Evolutionary conservation across 768 basidiomycete species (phyloP).

Genomic region (Tulasnella sp.): DNA sequence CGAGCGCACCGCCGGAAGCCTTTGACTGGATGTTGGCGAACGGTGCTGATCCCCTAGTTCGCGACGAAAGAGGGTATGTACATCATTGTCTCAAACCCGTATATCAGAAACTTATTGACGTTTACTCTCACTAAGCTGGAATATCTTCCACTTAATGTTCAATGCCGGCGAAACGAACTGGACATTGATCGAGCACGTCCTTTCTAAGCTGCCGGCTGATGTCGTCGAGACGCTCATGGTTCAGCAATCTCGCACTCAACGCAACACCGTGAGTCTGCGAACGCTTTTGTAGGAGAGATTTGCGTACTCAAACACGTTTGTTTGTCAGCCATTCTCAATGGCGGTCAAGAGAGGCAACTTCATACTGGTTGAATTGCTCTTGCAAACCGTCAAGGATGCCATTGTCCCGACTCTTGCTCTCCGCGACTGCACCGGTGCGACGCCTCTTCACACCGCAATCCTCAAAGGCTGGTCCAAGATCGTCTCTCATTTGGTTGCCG

Average conservation of each 20-base stretch:
- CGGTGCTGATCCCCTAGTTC: constrained; percentile 34
- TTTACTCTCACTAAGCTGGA: constrained; percentile 32
- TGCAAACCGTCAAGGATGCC: constrained; percentile 17
- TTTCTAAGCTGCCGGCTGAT: constrained; percentile 42
- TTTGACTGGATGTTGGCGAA: constrained; percentile 42
- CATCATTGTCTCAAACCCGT: not conserved
- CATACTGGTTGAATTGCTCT: constrained; percentile 23
- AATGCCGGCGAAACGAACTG: constrained; percentile 19
- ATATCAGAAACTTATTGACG: not conserved
- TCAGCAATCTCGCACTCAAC: constrained; percentile 35
- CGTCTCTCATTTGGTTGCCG: constrained; percentile 30
- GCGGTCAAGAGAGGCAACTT: constrained; percentile 32
- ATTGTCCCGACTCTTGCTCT: constrained; percentile 22
- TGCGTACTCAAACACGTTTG: not conserved
- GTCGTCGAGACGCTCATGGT: constrained; percentile 33
- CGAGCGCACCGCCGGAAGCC: constrained; percentile 23
- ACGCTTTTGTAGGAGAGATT: not conserved
- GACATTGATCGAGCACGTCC: constrained; percentile 30
- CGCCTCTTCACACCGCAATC: constrained; percentile 40
- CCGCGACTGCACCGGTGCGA: constrained; percentile 40
- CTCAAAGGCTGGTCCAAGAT: constrained; percentile 27
- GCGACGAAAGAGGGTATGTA: constrained; percentile 36
- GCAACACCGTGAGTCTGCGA: constrained; percentile 35
- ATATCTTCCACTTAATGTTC: constrained; percentile 43
- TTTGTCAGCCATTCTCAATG: constrained; percentile 16